Evolutionary conservation across 1,284 basidiomycete species (phyloP).

Genomic region (Sanghuangporus weigelae): DNA sequence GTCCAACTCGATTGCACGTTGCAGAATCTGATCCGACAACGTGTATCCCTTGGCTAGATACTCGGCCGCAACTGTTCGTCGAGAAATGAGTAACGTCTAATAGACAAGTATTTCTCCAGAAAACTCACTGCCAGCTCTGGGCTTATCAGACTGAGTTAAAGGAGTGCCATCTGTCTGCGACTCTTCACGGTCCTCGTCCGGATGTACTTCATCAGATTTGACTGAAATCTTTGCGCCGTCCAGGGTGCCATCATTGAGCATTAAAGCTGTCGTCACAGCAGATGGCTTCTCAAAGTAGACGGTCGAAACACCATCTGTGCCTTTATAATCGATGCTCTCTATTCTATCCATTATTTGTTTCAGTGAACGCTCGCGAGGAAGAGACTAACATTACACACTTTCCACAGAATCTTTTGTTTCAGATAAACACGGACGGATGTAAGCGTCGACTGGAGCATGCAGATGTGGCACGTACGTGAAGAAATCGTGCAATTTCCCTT

Average conservation of each 20-base stretch:
- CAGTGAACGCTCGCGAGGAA: background rate
- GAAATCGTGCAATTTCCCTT: constrained; percentile 64
- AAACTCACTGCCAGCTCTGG: constrained; percentile 65
- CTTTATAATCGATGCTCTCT: constrained; percentile 49
- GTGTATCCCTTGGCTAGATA: constrained; percentile 85
- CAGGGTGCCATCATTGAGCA: constrained; percentile 72
- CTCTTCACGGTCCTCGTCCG: constrained; percentile 42
- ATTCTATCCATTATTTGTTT: constrained; percentile 39
- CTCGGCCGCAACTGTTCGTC: constrained; percentile 69
- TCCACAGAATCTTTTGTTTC: constrained; percentile 63
- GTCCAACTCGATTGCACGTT: constrained; percentile 86
- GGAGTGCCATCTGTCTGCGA: constrained; percentile 30
- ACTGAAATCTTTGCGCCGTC: constrained; percentile 58
- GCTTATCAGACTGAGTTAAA: constrained; percentile 77
- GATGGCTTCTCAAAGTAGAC: constrained; percentile 73
- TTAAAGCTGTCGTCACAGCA: constrained; percentile 76
- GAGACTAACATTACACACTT: constrained; percentile 37
- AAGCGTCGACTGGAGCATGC: background rate
- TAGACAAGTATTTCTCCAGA: background rate
- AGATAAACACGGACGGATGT: constrained; percentile 2
- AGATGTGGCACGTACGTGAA: constrained; percentile 53
- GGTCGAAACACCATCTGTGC: constrained; percentile 38
- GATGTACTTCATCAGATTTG: constrained; percentile 55
- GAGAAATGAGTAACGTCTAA: constrained; percentile 13
- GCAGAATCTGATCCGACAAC: constrained; percentile 74